phyloP scores from a whole-genome alignment of 352 stramenopile species.

The Pythium utonaiense region DNA sequence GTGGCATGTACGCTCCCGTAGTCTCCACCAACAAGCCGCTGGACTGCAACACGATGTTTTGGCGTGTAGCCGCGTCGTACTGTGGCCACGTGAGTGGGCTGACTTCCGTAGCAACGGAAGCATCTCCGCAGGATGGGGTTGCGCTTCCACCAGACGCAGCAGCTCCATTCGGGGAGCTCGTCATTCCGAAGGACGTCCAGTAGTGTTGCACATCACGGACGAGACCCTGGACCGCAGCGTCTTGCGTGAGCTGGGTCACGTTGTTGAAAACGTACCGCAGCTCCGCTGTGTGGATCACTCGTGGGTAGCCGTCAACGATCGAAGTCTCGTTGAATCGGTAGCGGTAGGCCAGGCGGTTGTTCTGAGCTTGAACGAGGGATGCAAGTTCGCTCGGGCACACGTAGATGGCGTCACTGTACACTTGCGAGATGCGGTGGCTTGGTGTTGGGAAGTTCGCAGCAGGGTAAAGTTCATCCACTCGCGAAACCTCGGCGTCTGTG shows the following conservation, averaged over 20 bases:
- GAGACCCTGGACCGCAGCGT: neutral
- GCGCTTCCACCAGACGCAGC: neutral
- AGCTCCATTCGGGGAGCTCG: conserved; percentile 9
- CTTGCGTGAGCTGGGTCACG: neutral
- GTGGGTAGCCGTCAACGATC: neutral
- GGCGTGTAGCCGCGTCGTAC: neutral
- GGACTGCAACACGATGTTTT: conserved; percentile 12
- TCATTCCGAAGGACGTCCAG: conserved; percentile 12
- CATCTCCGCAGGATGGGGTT: too few relatives aligned
- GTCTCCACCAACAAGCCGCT: neutral
- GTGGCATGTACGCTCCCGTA: neutral
- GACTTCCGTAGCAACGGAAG: neutral
- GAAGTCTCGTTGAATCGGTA: conserved; percentile 17
- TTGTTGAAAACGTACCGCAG: conserved; percentile 14
- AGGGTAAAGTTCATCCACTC: conserved; percentile 4
- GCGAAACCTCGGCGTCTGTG: neutral
- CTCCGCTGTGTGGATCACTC: conserved; percentile 8
- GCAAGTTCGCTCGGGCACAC: conserved; percentile 11
- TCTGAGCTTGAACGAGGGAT: neutral
- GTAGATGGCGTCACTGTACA: conserved; percentile 8
- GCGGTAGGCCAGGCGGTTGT: neutral
- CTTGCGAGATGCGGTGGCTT: conserved; percentile 2
- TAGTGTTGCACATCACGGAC: neutral
- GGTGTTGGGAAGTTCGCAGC: neutral
- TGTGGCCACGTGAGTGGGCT: neutral